phyloP scores from a whole-genome alignment of 2,329 filamentous ascomycete genomes.

The Aureobasidium melanogenum region DNA sequence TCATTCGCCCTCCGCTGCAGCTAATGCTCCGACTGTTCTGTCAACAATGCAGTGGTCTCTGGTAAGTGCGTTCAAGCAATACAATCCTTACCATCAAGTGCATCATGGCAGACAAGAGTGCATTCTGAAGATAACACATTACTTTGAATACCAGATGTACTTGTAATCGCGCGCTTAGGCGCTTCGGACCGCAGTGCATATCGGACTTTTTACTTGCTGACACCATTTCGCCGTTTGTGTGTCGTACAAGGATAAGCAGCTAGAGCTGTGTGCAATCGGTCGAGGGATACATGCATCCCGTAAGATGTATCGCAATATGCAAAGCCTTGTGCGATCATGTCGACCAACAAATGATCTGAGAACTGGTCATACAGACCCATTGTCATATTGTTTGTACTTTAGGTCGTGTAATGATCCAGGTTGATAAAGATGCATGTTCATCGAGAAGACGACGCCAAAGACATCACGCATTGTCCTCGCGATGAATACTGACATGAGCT shows the following conservation, averaged over 20 bases:
- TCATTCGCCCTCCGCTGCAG: neutral
- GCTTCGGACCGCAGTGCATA: neutral
- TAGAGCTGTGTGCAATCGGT: neutral
- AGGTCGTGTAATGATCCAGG: neutral
- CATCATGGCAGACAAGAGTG: neutral
- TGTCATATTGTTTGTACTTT: neutral
- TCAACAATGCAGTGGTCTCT: constrained; percentile 3
- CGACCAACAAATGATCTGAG: neutral
- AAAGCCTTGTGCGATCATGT: neutral
- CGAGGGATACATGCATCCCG: neutral
- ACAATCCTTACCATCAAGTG: neutral
- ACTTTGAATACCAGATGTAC: neutral
- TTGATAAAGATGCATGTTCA: neutral
- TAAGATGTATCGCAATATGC: neutral
- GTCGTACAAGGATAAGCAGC: neutral
- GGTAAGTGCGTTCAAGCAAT: neutral
- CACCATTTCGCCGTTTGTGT: neutral
- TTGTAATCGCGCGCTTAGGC: neutral
- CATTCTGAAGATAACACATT: neutral
- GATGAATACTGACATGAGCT: neutral
- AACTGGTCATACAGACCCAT: neutral
- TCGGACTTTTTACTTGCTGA: neutral
- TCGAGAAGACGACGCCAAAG: neutral
- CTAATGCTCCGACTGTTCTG: neutral
- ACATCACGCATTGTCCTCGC: neutral